Evolutionary conservation across 192 early-diverging fungal genomes (phyloP).

Genomic region (Gaertneriomyces semiglobifer): DNA sequence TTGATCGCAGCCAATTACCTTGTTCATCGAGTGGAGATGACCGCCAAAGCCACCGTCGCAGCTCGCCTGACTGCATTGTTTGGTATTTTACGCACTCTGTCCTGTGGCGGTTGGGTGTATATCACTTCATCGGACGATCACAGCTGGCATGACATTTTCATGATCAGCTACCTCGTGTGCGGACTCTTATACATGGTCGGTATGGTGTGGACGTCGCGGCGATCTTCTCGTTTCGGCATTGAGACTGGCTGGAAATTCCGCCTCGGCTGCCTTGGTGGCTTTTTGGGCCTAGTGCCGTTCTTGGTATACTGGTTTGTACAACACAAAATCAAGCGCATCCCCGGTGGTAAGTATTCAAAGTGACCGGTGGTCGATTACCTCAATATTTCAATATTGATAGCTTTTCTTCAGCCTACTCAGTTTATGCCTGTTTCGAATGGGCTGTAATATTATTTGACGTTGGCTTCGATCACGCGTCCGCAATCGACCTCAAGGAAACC

Average conservation of each 20-base stretch:
- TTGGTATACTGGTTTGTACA: slow-evolving; percentile 18
- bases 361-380: not conserved
- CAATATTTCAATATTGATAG: not conserved
- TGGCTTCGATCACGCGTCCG: slow-evolving; percentile 14
- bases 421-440: slow-evolving; percentile 23
- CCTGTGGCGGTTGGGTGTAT: slow-evolving; percentile 22
- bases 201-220: slow-evolving; percentile 8
- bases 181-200: slow-evolving; percentile 21
- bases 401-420: slow-evolving; percentile 11
- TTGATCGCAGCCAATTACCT: slow-evolving; percentile 10
- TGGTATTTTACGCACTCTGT: slow-evolving; percentile 13
- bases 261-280: slow-evolving; percentile 8
- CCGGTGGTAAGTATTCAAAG: slow-evolving; percentile 14
- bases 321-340: slow-evolving; percentile 17
- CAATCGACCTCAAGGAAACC: slow-evolving; percentile 14
- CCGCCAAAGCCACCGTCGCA: not conserved
- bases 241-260: slow-evolving; percentile 18
- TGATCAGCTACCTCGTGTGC: slow-evolving; percentile 21
- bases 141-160: slow-evolving; percentile 12
- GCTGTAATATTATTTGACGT: slow-evolving; percentile 21
- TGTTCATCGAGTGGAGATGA: not conserved
- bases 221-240: not conserved
- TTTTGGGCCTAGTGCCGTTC: slow-evolving; percentile 4
- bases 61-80: not conserved
- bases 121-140: slow-evolving; percentile 23